These are phyloP conservation scores for Oxyria digyna DNA, from an alignment of 148 eudicot genomes.

Conservation along the genomic window DNA sequence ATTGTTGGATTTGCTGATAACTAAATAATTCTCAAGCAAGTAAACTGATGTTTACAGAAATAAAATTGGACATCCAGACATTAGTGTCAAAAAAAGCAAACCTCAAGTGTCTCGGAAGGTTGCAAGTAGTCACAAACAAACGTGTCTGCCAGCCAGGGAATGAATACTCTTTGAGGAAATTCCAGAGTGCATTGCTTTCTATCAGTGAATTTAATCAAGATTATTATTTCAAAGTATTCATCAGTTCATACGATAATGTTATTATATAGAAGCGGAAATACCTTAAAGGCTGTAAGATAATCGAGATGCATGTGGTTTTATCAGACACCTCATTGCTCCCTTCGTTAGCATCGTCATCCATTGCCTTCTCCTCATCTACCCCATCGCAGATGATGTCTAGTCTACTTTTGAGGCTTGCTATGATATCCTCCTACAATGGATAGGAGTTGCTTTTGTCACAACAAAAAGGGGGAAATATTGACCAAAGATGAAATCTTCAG, in stretches of 20 bases:
- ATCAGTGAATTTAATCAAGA: conserved; percentile 12
- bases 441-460: neutral
- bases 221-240: neutral
- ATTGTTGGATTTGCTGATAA: neutral
- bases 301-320: conserved; percentile 23
- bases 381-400: conserved; percentile 78
- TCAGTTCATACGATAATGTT: neutral
- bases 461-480: neutral
- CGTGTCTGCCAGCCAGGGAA: conserved; percentile 75
- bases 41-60: neutral
- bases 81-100: conserved; percentile 16
- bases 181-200: conserved; percentile 49
- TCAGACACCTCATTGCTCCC: conserved; percentile 19
- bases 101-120: conserved; percentile 78
- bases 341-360: conserved; percentile 25
- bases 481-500: neutral
- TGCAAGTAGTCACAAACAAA: conserved; percentile 74
- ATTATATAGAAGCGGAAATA: conserved; percentile 13
- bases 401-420: conserved; percentile 56
- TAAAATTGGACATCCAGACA: neutral
- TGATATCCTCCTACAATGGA: conserved; percentile 60
- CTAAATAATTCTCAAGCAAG: neutral
- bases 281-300: conserved; percentile 52
- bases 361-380: conserved; percentile 38
- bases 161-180: conserved; percentile 79